Evolutionary conservation across 768 basidiomycete species (phyloP), one percentile per base, ranked within the genome.

Genomic region (Infundibulicybe gibba): DNA sequence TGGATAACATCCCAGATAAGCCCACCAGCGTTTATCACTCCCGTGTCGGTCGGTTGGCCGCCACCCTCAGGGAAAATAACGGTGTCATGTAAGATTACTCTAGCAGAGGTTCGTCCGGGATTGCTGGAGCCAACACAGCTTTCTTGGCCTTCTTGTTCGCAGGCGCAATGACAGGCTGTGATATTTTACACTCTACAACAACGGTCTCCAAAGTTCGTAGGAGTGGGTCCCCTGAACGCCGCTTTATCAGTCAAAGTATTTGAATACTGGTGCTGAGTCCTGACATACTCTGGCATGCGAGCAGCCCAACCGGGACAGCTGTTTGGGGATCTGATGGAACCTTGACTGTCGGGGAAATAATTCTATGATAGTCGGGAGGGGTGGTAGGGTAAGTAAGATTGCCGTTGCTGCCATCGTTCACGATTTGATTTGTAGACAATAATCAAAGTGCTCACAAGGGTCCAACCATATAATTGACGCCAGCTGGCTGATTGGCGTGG

Each of bases 61-160:
- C 89, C 76, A 8, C 87, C 89, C 63, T 90, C 88, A 0, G 90
- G 89, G 60, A 90, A 91, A 40, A 90, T 76, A 11, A 87, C 74
- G 0, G 87, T 90, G 58, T 91, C 90, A 43, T 85, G 81, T 39
- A 90, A 66, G 43, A 83, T 71, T 6, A 91, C 67, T 88, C 83
- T 40, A 87, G 72, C 14, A 83, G 63, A 2, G 81, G 74, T 32
- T 60, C 68, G 17, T 64, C 65, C 1, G 68, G 65, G 39, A 74
- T 57, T n/a, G 65, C 58, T 13, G 78, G 74, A 19, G 76, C 58
- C 13, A 73, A 59, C 11, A 78, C 75, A n/a, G 77, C 69, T 58
- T 83, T 85, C 60, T 79, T 80, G 9, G 79, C 77, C 67, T 81
- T 83, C 58, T 70, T 67, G 11, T 64, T 61, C 8, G 69, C 56